Evolutionary conservation across 208 protist species (phyloP).

Genomic region (Phytomonas sp.): DNA sequence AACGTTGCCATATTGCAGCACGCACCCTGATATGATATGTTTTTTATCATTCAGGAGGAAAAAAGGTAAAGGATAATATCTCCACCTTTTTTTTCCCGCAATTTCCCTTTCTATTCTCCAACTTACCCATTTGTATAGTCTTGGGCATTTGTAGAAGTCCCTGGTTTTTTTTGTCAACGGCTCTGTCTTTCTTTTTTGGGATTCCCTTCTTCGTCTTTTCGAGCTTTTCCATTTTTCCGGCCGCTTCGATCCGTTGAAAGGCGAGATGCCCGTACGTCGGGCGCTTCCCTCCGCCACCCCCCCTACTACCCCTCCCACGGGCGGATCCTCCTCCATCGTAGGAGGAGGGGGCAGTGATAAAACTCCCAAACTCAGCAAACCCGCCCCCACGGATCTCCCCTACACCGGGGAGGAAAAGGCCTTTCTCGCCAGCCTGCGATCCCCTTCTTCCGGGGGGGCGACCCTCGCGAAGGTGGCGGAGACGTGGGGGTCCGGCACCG

Average conservation of each 20-base stretch:
- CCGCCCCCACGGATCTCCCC: conserved; percentile 5
- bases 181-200: not conserved
- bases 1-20: not conserved
- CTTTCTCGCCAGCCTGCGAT: conserved; percentile 17
- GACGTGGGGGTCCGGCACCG: conserved; percentile 7
- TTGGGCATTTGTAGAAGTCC: not conserved
- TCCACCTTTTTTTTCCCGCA: not conserved
- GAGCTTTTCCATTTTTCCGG: not conserved
- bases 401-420: conserved; percentile 20
- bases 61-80: not conserved
- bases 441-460: not conserved
- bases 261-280: not conserved
- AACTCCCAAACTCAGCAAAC: not conserved
- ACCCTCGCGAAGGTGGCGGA: not conserved
- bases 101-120: not conserved
- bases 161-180: not conserved
- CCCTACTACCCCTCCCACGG: not conserved
- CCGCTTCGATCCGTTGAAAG: not conserved
- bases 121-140: not conserved
- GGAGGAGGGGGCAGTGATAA: not conserved
- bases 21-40: not conserved
- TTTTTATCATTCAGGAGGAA: not conserved
- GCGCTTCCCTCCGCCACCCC: not conserved
- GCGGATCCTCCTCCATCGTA: conserved; percentile 5
- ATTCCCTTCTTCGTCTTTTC: not conserved